Percentiles rank a stretch among this genome's conserved stretches.
Conservation (phyloP, 208 protist genomes). For the Leishmania guyanensis region DNA sequence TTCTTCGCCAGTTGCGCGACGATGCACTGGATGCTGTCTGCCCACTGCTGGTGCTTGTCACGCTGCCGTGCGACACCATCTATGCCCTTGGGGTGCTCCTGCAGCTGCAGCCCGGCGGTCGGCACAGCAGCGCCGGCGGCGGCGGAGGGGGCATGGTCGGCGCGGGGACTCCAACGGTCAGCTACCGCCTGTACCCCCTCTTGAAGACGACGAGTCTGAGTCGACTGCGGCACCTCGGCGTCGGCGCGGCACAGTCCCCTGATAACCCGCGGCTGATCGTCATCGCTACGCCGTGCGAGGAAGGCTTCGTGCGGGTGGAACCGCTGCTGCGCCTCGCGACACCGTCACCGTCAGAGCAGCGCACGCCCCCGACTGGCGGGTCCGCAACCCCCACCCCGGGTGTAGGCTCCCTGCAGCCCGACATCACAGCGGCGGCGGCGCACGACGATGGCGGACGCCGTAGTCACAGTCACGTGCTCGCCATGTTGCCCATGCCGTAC, state of each 20-base stretch:
- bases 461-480: slow-evolving; percentile 33
- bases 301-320: slow-evolving; percentile 62
- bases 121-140: neutral
- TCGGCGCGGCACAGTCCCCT: slow-evolving; percentile 43
- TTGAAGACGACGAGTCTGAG: slow-evolving; percentile 41
- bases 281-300: slow-evolving; percentile 54
- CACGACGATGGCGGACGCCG: neutral
- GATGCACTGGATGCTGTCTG: slow-evolving; percentile 36
- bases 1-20: slow-evolving; percentile 26
- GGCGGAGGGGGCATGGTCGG: neutral
- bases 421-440: neutral
- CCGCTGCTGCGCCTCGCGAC: slow-evolving; percentile 9
- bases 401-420: neutral
- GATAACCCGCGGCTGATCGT: slow-evolving; percentile 48
- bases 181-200: slow-evolving; percentile 46
- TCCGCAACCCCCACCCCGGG: neutral
- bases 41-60: slow-evolving; percentile 30
- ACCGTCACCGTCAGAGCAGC: neutral
- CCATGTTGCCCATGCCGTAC: slow-evolving; percentile 53
- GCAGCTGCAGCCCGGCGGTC: slow-evolving; percentile 19
- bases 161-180: slow-evolving; percentile 7
- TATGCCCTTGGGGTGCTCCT: slow-evolving; percentile 35
- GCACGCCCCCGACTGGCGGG: neutral
- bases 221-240: slow-evolving; percentile 51
- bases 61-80: slow-evolving; percentile 32